These are phyloP conservation scores for Chlamydomonas schloesseri DNA, from an alignment of 139 green algal species.

Conservation along the genomic window DNA sequence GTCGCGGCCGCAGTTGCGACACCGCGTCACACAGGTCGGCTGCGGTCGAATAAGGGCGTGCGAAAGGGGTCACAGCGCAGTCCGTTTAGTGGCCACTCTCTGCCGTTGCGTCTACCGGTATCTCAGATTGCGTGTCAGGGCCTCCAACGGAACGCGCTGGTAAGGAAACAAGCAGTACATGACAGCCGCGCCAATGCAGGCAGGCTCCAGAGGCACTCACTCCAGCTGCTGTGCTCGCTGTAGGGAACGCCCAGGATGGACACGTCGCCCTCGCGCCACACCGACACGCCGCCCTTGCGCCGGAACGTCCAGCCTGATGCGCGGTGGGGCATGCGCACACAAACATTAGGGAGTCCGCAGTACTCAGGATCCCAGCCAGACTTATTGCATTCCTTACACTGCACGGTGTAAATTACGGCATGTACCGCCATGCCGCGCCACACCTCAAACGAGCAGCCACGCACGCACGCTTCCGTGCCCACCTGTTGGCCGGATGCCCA, in stretches of 20 bases:
- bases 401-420: neutral
- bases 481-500: slow-evolving; percentile 78
- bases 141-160: too few species aligned
- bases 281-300: slow-evolving; percentile 46
- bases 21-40: slow-evolving; percentile 35
- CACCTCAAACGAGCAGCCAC: neutral
- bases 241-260: slow-evolving; percentile 68
- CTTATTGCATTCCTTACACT: too few species aligned
- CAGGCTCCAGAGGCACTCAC: slow-evolving; percentile 52
- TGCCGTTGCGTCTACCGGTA: too few species aligned
- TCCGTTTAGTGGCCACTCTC: too few species aligned
- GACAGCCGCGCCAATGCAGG: neutral
- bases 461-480: neutral
- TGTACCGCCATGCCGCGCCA: neutral
- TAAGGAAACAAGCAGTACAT: too few species aligned
- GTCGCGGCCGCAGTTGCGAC: slow-evolving; percentile 56
- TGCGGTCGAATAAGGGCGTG: neutral
- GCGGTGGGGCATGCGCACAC: neutral
- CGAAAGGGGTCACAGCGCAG: too few species aligned
- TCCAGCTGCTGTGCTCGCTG: slow-evolving; percentile 68
- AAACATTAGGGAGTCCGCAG: too few species aligned
- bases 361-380: too few species aligned
- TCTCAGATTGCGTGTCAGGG: too few species aligned
- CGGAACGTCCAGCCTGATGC: slow-evolving; percentile 79
- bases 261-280: slow-evolving; percentile 57